Base-by-base conservation (phyloP, 2,329 filamentous ascomycete species). In the Acrodontium crateriforme region DNA sequence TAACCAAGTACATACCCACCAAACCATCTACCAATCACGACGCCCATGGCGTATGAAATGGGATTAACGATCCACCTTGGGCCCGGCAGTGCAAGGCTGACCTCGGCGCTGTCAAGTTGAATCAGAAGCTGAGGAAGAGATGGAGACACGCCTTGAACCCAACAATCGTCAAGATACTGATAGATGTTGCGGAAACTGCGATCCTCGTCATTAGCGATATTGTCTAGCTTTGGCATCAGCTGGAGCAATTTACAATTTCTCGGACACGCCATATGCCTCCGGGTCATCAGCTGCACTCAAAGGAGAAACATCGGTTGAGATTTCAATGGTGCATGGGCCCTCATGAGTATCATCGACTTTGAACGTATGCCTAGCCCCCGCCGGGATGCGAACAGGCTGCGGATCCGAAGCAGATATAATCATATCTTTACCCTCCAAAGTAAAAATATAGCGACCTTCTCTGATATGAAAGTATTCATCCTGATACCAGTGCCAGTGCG, bases 131-230 rank as follows among this genome's bases (percentile, higher is more conserved):
- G 46, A 23, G 43, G 41, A 27, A 45, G 24, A 25, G 31, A 38
- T 3, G 45, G 45, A 14, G 27, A 28, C 7, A 35, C 28, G 10
- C 36, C 34, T 29, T 48, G 42, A 3, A 27, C 11, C 10, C 37
- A 41, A 30, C 45, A 49, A 28, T 49, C 42, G 11, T 49, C 44
- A 16, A 47, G 40, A 24, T 47, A 48, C 12, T 39, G 38, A 28
- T 46, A 48, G 11, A 50, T 35, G 27, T 46, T 45, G 10, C 45
- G 35, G 29, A 47, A 47, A 37, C 34, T 36, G 10, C 16, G 6
- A 14, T 11, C 16, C 13, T 7, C 9, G 26, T 20, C n/a, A n/a
- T n/a, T n/a, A n/a, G n/a, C n/a, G n/a, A n/a, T n/a, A n/a, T n/a
- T n/a, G n/a, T n/a, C n/a, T n/a, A 27, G 9, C 24, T 9, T 14